Evolutionary conservation across 345 rosid species (phyloP).

Genomic region (Passiflora organensis): DNA sequence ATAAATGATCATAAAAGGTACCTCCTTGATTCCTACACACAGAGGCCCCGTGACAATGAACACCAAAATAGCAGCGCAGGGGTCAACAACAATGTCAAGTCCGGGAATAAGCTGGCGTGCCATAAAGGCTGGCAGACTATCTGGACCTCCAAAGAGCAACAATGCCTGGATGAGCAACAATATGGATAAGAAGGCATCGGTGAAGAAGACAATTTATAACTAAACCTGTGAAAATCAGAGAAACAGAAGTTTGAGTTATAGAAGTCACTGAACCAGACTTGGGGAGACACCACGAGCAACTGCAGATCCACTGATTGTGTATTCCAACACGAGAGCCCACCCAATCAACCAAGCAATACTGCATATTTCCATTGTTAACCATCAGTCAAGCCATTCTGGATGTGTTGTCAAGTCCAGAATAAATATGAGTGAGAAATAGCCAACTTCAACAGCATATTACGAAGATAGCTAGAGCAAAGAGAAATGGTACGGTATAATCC

Average conservation of each 20-base stretch:
- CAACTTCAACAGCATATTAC: neutral
- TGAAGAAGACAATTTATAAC: too few species aligned
- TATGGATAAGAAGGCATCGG: slow-evolving; percentile 7
- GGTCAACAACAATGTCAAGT: slow-evolving; percentile 78
- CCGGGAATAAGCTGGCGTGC: slow-evolving; percentile 86
- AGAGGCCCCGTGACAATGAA: slow-evolving; percentile 76
- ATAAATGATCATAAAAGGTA: slow-evolving; percentile 15
- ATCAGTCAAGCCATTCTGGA: neutral
- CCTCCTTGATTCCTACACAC: slow-evolving; percentile 98
- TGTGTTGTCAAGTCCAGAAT: too few species aligned
- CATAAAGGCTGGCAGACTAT: slow-evolving; percentile 62
- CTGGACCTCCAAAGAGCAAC: slow-evolving; percentile 84
- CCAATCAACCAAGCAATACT: slow-evolving; percentile 97
- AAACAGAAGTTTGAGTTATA: slow-evolving; percentile 1
- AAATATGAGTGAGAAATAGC: neutral
- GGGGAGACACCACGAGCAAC: slow-evolving; percentile 94
- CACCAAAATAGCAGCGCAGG: slow-evolving; percentile 82
- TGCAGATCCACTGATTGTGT: slow-evolving; percentile 91
- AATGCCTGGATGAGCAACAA: slow-evolving; percentile 48
- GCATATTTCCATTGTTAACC: slow-evolving; percentile 11
- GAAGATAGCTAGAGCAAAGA: neutral
- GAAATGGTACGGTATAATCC: neutral
- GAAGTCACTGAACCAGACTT: slow-evolving; percentile 47
- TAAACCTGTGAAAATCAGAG: too few species aligned
- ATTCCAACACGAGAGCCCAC: slow-evolving; percentile 89